These are phyloP conservation scores for Stereocaulon alpinum DNA, from an alignment of 495 filamentous ascomycete species.

Conservation along the genomic window DNA sequence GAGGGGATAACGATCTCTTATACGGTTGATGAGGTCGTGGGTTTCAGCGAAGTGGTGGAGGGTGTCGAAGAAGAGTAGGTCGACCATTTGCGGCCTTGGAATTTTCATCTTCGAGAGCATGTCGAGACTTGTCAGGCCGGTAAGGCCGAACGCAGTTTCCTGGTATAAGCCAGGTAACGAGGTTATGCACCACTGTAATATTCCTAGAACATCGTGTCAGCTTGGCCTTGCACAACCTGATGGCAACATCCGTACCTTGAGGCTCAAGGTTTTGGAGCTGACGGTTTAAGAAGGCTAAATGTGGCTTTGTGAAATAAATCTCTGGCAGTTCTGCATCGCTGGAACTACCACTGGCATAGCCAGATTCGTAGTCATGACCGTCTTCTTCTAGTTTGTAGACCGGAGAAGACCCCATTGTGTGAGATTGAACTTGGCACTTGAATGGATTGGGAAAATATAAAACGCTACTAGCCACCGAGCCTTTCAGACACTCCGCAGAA, in stretches of 20 bases:
- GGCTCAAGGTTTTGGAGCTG: conserved; percentile 76
- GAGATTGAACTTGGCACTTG: not conserved
- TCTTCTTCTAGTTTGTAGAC: conserved; percentile 25
- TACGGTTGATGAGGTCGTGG: conserved; percentile 65
- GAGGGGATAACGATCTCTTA: conserved; percentile 64
- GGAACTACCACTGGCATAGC: conserved; percentile 69
- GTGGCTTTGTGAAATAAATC: conserved; percentile 77
- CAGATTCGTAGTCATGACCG: conserved; percentile 59
- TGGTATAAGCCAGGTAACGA: conserved; percentile 89
- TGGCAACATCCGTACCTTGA: conserved; percentile 40
- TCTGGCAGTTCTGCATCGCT: conserved; percentile 55
- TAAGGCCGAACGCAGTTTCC: conserved; percentile 93
- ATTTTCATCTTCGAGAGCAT: conserved; percentile 82
- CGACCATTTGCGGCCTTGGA: conserved; percentile 56
- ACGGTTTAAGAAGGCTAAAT: conserved; percentile 81
- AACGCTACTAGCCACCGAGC: not conserved
- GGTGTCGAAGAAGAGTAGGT: conserved; percentile 95
- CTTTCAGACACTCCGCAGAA: no score
- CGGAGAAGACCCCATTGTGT: conserved; percentile 15
- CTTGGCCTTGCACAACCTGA: conserved; percentile 20
- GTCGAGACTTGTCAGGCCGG: conserved; percentile 86
- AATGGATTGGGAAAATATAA: not conserved
- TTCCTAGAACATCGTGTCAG: conserved; percentile 43
- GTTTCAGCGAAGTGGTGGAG: conserved; percentile 94
- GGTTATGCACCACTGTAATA: conserved; percentile 83